A percentile compares a stretch with the other conserved stretches of the same genome.
Evolutionary conservation across 441 rosid species (phyloP).

Genomic region (Pelargonium citronellum): DNA sequence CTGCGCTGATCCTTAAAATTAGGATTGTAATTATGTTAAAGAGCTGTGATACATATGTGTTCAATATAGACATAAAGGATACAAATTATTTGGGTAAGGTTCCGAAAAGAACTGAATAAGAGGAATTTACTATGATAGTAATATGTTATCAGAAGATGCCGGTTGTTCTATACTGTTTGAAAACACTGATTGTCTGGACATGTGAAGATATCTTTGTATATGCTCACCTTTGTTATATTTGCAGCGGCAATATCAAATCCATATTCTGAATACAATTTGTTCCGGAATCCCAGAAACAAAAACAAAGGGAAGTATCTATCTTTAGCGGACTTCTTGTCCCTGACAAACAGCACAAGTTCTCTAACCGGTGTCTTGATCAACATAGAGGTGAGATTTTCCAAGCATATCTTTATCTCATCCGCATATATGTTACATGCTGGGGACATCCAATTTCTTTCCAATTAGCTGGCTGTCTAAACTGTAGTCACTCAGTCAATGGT

Average conservation of each 20-base stretch:
- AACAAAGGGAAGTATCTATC: conserved; percentile 33
- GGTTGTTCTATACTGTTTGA: not conserved
- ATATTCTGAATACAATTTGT: not conserved
- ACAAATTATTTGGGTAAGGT: not conserved
- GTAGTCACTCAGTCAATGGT: not conserved
- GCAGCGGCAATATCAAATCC: conserved; percentile 40
- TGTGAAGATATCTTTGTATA: not conserved
- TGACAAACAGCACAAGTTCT: conserved; percentile 35
- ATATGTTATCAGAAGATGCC: not conserved
- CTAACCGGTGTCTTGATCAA: conserved; percentile 40
- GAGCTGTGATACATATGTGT: not conserved
- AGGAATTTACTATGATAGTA: not conserved
- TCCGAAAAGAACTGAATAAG: not conserved
- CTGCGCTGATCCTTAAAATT: not conserved
- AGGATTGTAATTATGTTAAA: too few relatives aligned
- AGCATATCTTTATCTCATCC: not conserved
- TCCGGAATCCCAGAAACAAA: conserved; percentile 38
- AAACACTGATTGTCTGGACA: not conserved
- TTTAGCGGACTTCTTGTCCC: conserved; percentile 36
- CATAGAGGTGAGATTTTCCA: conserved; percentile 36
- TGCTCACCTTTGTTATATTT: conserved; percentile 4
- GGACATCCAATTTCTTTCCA: too few relatives aligned
- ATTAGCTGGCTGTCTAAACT: not conserved
- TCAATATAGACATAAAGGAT: not conserved
- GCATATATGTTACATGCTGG: not conserved